Percentiles rank a stretch among this genome's conserved stretches.
These are phyloP conservation scores for Cordia subcordata DNA, from an alignment of 257 asterid genomes.

Conservation along the genomic window DNA sequence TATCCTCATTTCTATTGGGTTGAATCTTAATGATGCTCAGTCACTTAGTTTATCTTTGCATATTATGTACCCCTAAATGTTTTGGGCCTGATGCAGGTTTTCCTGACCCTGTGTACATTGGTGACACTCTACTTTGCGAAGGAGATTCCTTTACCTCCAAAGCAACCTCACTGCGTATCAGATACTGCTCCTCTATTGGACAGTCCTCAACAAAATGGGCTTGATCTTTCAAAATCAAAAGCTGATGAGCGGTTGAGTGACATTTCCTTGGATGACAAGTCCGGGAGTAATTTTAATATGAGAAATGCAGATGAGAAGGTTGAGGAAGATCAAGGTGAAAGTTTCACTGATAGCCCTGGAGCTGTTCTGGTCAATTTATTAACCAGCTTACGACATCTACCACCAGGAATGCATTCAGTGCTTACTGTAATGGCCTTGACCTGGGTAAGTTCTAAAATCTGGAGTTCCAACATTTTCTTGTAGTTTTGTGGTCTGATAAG, in stretches of 20 bases:
- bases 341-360: conserved; percentile 77
- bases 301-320: conserved; percentile 34
- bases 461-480: background rate
- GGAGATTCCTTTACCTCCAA: conserved; percentile 66
- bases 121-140: conserved; percentile 89
- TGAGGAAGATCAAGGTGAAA: conserved; percentile 41
- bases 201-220: conserved; percentile 39
- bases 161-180: conserved; percentile 42
- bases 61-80: background rate
- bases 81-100: conserved; percentile 43
- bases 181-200: conserved; percentile 94
- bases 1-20: too few species aligned
- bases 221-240: conserved; percentile 42
- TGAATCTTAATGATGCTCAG: background rate
- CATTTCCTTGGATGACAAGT: conserved; percentile 14
- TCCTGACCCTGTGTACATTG: conserved; percentile 71
- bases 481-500: background rate
- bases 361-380: conserved; percentile 92
- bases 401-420: conserved; percentile 95
- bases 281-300: conserved; percentile 13
- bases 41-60: too few species aligned
- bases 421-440: conserved; percentile 97
- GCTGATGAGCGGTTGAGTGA: conserved; percentile 29
- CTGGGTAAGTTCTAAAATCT: conserved; percentile 56
- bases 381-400: conserved; percentile 94